Evolutionary conservation across 164 flowering plant genomes (phyloP).

Genomic region (Saururus chinensis): DNA sequence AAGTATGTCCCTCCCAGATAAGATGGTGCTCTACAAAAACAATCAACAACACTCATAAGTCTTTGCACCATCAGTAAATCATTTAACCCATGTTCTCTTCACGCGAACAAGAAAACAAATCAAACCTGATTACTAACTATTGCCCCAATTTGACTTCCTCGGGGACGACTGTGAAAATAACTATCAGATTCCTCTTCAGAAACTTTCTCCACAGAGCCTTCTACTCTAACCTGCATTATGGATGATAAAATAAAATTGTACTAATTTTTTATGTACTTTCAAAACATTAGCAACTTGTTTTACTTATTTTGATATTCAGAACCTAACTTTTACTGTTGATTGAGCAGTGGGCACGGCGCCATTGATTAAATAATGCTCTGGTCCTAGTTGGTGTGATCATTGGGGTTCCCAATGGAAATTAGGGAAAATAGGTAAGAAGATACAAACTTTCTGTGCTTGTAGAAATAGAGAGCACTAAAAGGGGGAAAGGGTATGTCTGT

Average conservation of each 20-base stretch:
- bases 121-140: conserved; percentile 77
- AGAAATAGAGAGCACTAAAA: too few relatives aligned
- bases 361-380: too few relatives aligned
- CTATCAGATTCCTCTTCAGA: conserved; percentile 83
- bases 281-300: too few relatives aligned
- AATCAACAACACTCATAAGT: neutral
- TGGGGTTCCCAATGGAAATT: too few relatives aligned
- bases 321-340: too few relatives aligned
- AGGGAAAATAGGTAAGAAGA: too few relatives aligned
- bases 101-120: neutral
- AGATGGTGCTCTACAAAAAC: conserved; percentile 50
- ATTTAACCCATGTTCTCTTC: neutral
- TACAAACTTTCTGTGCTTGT: too few relatives aligned
- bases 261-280: too few relatives aligned
- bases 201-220: conserved; percentile 76
- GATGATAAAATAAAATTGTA: neutral
- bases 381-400: too few relatives aligned
- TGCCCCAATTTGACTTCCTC: conserved; percentile 92
- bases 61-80: neutral
- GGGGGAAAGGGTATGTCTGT: too few relatives aligned
- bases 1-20: conserved; percentile 70
- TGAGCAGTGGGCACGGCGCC: too few relatives aligned
- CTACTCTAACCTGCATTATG: conserved; percentile 67
- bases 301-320: too few relatives aligned
- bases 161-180: conserved; percentile 88